Conservation (phyloP, 2,329 filamentous ascomycete species). For the Eutypella sp. region DNA sequence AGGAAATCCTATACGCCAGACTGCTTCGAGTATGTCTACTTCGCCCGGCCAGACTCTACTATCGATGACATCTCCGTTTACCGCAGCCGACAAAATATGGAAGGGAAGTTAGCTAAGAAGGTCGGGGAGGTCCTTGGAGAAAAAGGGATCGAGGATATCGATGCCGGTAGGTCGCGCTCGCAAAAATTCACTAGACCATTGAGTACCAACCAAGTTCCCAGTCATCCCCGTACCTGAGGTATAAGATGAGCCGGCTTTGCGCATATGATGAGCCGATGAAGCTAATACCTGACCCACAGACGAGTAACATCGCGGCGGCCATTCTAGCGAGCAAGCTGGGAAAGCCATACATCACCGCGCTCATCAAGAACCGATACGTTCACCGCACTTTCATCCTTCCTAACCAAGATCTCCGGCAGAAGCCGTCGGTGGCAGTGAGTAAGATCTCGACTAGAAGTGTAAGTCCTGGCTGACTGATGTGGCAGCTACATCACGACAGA, state of each 20-base stretch:
- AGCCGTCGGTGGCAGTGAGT: conserved; percentile 1
- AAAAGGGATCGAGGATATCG: conserved; percentile 69
- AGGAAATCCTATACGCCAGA: conserved; percentile 72
- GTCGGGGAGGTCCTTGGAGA: conserved; percentile 64
- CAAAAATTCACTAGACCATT: neutral
- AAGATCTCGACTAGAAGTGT: neutral
- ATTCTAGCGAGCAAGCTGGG: conserved; percentile 69
- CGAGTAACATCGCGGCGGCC: conserved; percentile 74
- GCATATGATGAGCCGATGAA: neutral
- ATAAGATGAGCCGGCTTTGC: conserved; percentile 1
- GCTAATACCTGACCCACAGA: conserved; percentile 49
- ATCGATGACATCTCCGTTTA: conserved; percentile 73
- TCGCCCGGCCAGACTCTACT: conserved; percentile 65
- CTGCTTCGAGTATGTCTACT: conserved; percentile 73
- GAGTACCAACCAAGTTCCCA: conserved; percentile 17
- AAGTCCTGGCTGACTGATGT: neutral
- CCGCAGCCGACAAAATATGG: conserved; percentile 81
- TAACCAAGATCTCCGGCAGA: neutral
- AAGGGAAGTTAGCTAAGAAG: conserved; percentile 69
- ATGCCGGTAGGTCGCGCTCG: conserved; percentile 42
- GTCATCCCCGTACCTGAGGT: conserved; percentile 68
- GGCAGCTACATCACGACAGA: neutral
- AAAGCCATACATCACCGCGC: conserved; percentile 74
- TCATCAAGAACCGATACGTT: conserved; percentile 87
- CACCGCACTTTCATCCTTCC: neutral